Evolutionary conservation across 352 stramenopile species (phyloP), one percentile per base, ranked within the genome.

Genomic region (Globisporangium spiculum): DNA sequence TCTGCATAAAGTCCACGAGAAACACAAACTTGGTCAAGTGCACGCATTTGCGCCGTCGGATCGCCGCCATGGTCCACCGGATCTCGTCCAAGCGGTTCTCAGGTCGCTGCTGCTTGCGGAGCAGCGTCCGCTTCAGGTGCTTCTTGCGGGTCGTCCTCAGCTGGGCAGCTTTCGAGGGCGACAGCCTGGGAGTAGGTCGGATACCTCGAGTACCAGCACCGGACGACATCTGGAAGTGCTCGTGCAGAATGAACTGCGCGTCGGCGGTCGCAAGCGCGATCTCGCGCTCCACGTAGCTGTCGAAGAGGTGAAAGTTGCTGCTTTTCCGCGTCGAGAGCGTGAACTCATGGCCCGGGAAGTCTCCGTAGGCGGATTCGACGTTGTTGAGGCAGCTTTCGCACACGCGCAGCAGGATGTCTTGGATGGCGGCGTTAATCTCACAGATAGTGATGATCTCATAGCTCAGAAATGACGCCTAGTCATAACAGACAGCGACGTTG

Each of bases 31-130:
- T 83, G 3, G 82, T 75, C 8, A 93, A 64, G 27, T 88, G 78
- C 6, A 65, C 62, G 53, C 86, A 93, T 22, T 80, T 84, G 5
- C 82, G 72, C 0, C 86, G 75, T 46, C 75, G 80, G 20, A 92
- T 90, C 1, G 86, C 83, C 7, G 83, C 86, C 59, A 92, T 73
- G 1, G 83, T 91, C 86, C 86, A 93, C 2, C 79, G 78, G 63
- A 92, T 87, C 32, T 89, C 72, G 32, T 85, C 78, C 20, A 86
- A 20, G 0, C 75, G 68, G 27, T 83, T 70, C n/a, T 68, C 16
- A 26, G 72, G 60, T 18, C 50, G 50, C n/a, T 73, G 65, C 14
- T 69, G 38, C 14, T 74, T 36, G 27, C 71, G 66, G n/a, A 63
- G 56, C 16, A 75, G 22, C 7, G 56, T 67, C 59, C 46, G 66